A percentile compares a stretch with the other conserved stretches of the same genome.
These are phyloP conservation scores for Didymella arachidicola DNA, from an alignment of 2,329 filamentous ascomycete species.

Conservation along the genomic window DNA sequence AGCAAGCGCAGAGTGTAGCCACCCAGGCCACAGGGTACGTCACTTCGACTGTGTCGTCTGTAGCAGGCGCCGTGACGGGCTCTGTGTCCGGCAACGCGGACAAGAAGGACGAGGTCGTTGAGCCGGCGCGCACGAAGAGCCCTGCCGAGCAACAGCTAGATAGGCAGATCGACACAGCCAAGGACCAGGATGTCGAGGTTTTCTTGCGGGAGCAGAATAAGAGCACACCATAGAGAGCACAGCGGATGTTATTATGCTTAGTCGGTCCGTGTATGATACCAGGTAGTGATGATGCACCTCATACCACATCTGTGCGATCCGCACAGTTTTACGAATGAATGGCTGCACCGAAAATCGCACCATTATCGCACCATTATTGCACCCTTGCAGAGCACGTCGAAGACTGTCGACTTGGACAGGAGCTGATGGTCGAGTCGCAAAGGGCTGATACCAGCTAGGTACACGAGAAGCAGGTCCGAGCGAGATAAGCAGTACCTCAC, in stretches of 20 bases:
- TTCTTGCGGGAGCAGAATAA: slow-evolving; percentile 42
- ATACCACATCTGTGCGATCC: neutral
- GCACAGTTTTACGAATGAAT: slow-evolving; percentile 6
- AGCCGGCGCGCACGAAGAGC: slow-evolving; percentile 35
- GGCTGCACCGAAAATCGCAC: neutral
- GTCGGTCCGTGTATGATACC: slow-evolving; percentile 12
- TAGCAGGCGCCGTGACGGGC: slow-evolving; percentile 42
- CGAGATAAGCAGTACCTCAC: too few species aligned
- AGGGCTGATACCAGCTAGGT: neutral
- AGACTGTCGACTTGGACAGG: neutral
- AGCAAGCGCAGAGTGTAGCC: slow-evolving; percentile 54
- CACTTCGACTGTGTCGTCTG: slow-evolving; percentile 42
- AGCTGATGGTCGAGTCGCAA: neutral
- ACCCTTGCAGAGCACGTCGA: neutral
- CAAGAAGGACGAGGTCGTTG: slow-evolving; percentile 28
- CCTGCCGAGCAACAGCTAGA: slow-evolving; percentile 43
- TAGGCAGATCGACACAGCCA: slow-evolving; percentile 39
- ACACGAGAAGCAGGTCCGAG: slow-evolving; percentile 1
- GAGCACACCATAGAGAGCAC: slow-evolving; percentile 16
- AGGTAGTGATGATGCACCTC: neutral
- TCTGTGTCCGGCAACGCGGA: slow-evolving; percentile 34
- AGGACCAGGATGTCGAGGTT: slow-evolving; percentile 41
- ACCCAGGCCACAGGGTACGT: slow-evolving; percentile 38
- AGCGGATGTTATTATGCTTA: neutral
- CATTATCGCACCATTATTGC: neutral